Base-by-base conservation (phyloP, 192 early-diverging fungal genomes). In the Gryganskiella cystojenkinii region DNA sequence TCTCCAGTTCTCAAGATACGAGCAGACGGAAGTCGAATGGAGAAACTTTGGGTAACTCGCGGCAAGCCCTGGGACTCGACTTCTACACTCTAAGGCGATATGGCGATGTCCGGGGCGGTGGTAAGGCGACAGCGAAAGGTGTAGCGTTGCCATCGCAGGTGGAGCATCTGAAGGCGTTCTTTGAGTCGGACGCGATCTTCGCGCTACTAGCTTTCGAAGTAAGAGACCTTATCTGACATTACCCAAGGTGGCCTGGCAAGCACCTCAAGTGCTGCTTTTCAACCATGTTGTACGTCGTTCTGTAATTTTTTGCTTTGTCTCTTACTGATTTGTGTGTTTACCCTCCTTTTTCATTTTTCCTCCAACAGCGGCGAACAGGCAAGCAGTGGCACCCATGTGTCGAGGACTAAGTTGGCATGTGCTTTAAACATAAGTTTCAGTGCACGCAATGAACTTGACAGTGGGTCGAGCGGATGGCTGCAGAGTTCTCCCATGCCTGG, bases 341-440 rank as follows among this genome's bases (percentile, higher is more conserved):
- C 33, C 22, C 47, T 50, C 19, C 19, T 50, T n/a, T n/a, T n/a
- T n/a, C n/a, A n/a, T 24, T 56, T 4, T 40, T 56, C 55, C 35
- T 56, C 34, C 5, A 56, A 56, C 19, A 56, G 35, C 33, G 55
- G 55, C 3, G 55, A 56, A 33, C 31, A 37, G n/a, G 55, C 55
- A 56, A 56, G 55, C 33, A 22, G 22, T 35, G 35, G 31, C 33
- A 42, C 55, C 17, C 55, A 33, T 56, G 55, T 56, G 14, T 56
- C 55, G 33, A 56, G 35, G 35, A 37, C 30, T 3, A 56, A 56
- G 55, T 40, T 56, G 35, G 55, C 55, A 42, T 56, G 17, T 56
- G 55, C 55, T 56, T 56, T 56, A 33, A 56, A 56, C 55, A 56
- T 33, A 56, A 33, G 55, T 20, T 56, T 11, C 35, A 42, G 55